Evolutionary conservation across 495 filamentous ascomycete genomes (phyloP).

Genomic region (Aspergillus bridgeri): DNA sequence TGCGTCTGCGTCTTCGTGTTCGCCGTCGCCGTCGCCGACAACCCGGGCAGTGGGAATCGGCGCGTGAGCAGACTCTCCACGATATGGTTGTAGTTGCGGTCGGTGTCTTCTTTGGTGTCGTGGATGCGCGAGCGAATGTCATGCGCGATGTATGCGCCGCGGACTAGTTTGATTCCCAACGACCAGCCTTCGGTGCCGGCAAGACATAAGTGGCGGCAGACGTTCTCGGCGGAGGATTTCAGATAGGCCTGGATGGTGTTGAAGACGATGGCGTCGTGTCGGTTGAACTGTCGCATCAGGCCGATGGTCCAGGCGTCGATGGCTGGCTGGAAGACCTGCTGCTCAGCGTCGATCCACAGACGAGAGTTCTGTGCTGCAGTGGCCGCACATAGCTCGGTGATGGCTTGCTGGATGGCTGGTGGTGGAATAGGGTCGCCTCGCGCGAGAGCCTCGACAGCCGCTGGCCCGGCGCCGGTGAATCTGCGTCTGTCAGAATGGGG

Average conservation of each 20-base stretch:
- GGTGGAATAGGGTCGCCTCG: slow-evolving; percentile 47
- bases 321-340: slow-evolving; percentile 66
- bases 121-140: slow-evolving; percentile 36
- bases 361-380: slow-evolving; percentile 62
- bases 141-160: slow-evolving; percentile 69
- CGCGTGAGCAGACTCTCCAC: slow-evolving; percentile 58
- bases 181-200: slow-evolving; percentile 64
- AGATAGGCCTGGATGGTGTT: slow-evolving; percentile 79
- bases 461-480: slow-evolving; percentile 72
- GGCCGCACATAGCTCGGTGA: slow-evolving; percentile 66
- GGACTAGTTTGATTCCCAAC: slow-evolving; percentile 82
- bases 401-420: slow-evolving; percentile 54
- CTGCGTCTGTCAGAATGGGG: slow-evolving; percentile 18
- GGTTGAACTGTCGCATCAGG: slow-evolving; percentile 73
- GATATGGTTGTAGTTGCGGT: slow-evolving; percentile 40
- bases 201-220: slow-evolving; percentile 58
- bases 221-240: slow-evolving; percentile 55
- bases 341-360: slow-evolving; percentile 82
- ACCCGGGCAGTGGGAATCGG: slow-evolving; percentile 60
- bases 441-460: slow-evolving; percentile 59
- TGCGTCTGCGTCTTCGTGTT: too few relatives aligned
- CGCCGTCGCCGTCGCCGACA: slow-evolving; percentile 52
- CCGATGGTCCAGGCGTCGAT: slow-evolving; percentile 77
- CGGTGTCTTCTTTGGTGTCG: slow-evolving; percentile 40
- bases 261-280: slow-evolving; percentile 51